A percentile compares a stretch with the other conserved stretches of the same genome.
Evolutionary conservation across 1,284 basidiomycete genomes (phyloP).

Genomic region (Pulchroboletus neoregius): DNA sequence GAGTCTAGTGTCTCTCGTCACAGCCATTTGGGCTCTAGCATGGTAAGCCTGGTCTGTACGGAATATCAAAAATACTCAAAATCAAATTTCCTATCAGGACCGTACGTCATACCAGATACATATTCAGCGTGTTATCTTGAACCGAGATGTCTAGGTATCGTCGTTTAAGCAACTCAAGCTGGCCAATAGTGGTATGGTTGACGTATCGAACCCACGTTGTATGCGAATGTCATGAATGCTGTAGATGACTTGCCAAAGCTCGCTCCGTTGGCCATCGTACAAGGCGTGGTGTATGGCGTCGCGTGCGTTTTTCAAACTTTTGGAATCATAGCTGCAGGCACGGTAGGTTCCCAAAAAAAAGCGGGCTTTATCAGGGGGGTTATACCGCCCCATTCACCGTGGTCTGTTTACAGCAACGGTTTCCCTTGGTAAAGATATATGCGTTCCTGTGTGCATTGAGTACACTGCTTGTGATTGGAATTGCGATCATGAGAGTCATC

Average conservation of each 20-base stretch:
- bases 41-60: conserved; percentile 42
- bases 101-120: conserved; percentile 38
- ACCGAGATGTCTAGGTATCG: conserved; percentile 42
- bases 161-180: conserved; percentile 52
- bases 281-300: conserved; percentile 53
- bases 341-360: conserved; percentile 42
- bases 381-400: not conserved
- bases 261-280: conserved; percentile 54
- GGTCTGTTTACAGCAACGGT: conserved; percentile 48
- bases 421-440: conserved; percentile 52
- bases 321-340: conserved; percentile 49
- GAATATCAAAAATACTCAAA: not conserved
- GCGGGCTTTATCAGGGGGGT: not conserved
- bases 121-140: not conserved
- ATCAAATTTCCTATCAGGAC: conserved; percentile 36
- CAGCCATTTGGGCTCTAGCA: conserved; percentile 56
- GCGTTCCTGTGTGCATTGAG: conserved; percentile 50
- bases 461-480: conserved; percentile 48
- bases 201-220: conserved; percentile 8
- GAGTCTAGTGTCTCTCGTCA: conserved; percentile 42
- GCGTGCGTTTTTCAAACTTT: conserved; percentile 54
- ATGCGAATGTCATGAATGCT: not conserved
- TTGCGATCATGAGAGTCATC: conserved; percentile 54
- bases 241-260: conserved; percentile 48
- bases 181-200: conserved; percentile 44